A percentile compares a stretch with the other conserved stretches of the same genome.
Conservation (phyloP, 805 yeast genomes). For the Wickerhamiella slavikovae region DNA sequence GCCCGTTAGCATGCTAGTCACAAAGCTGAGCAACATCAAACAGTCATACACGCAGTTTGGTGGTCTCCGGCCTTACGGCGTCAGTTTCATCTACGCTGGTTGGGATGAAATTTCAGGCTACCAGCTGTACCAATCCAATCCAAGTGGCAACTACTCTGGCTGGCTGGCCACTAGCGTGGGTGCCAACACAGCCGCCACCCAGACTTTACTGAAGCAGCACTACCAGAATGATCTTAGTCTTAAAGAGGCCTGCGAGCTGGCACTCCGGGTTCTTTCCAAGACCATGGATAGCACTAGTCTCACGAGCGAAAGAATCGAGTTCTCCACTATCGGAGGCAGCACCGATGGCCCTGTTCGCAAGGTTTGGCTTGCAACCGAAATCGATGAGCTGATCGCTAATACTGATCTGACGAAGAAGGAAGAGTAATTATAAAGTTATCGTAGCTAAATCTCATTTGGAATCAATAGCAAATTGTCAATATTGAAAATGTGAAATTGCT, state of each 20-base stretch:
- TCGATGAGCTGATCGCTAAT: conserved; percentile 50
- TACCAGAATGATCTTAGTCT: conserved; percentile 59
- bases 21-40: conserved; percentile 74
- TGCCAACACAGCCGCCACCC: conserved; percentile 90
- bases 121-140: conserved; percentile 87
- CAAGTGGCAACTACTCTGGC: conserved; percentile 93
- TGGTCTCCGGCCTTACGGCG: conserved; percentile 96
- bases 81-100: conserved; percentile 89
- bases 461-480: no score
- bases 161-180: conserved; percentile 98
- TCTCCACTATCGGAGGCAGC: conserved; percentile 51
- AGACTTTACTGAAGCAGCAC: conserved; percentile 85
- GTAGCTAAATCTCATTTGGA: no score
- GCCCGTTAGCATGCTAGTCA: conserved; percentile 82
- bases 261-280: conserved; percentile 77
- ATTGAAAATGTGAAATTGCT: no score
- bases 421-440: no score
- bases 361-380: conserved; percentile 64
- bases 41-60: conserved; percentile 99
- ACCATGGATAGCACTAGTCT: conserved; percentile 80
- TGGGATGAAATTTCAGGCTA: conserved; percentile 75
- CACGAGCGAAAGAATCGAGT: conserved; percentile 77
- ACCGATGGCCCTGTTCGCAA: conserved; percentile 32
- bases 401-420: conserved; percentile 46
- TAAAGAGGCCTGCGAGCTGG: conserved; percentile 61